These are phyloP conservation scores for Lentinula guzmanii DNA, from an alignment of 768 basidiomycete genomes.

Conservation along the genomic window DNA sequence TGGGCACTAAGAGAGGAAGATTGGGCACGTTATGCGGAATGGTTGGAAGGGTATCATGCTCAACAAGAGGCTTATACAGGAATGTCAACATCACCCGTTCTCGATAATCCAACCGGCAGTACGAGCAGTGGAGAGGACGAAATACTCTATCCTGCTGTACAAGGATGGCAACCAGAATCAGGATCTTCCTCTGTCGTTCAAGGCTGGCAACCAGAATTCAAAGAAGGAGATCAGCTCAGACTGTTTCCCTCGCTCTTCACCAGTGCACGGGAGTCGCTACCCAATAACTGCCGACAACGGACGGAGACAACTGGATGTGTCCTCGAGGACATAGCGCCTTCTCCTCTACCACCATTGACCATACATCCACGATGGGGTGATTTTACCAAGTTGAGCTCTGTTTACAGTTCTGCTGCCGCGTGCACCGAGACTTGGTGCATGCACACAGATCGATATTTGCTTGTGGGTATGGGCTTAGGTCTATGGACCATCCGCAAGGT, in stretches of 20 bases:
- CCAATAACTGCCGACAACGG: constrained; percentile 16
- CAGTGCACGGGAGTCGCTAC: constrained; percentile 12
- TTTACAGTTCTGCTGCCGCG: constrained; percentile 19
- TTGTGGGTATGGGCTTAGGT: constrained; percentile 32
- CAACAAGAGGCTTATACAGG: constrained; percentile 6
- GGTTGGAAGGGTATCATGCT: constrained; percentile 6
- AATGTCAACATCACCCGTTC: constrained; percentile 5
- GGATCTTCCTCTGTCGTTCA: neutral
- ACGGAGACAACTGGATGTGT: constrained; percentile 1
- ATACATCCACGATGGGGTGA: constrained; percentile 63
- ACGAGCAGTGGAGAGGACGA: neutral
- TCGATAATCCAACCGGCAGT: constrained; percentile 4
- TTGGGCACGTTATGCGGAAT: constrained; percentile 33
- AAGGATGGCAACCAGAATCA: neutral
- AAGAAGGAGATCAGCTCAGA: neutral
- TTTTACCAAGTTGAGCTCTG: constrained; percentile 17
- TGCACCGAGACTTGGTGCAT: constrained; percentile 53
- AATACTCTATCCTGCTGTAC: neutral
- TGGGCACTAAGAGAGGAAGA: constrained; percentile 54
- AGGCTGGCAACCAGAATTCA: neutral
- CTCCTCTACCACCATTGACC: constrained; percentile 25
- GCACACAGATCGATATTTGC: constrained; percentile 54
- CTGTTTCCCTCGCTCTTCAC: constrained; percentile 14
- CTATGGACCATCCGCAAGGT: constrained; percentile 65
- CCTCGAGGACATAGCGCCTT: neutral